Evolutionary conservation across 2,329 filamentous ascomycete species (phyloP), one percentile per base, ranked within the genome.

Genomic region (Polytolypa hystricis): DNA sequence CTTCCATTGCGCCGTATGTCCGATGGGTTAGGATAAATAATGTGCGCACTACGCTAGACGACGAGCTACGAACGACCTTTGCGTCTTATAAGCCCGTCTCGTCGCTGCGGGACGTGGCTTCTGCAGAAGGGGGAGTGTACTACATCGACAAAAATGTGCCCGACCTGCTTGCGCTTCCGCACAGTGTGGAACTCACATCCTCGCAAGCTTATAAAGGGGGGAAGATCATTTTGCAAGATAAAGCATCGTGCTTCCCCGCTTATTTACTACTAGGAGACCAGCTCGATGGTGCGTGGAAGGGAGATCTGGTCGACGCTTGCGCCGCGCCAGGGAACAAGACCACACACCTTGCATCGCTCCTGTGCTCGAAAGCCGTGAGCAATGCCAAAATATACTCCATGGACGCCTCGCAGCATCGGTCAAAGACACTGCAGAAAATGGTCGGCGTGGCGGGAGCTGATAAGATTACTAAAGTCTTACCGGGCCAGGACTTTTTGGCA

Each of bases 311-410:
- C n/a, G 91, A 98, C 58, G 84, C 84, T 0, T 96, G 89, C 55
- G 84, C 91, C 0, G 91, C 91, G 1, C 91, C 91, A 1, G 91
- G 91, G 4, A 98, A 98, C 59, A 98, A 98, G 62, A 96, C 91
- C 1, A 96, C 89, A 5, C 91, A 96, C 57, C 63, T 93, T 31
- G 86, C 87, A 0, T 81, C 85, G 2, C 74, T 95, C 4, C 52
- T 91, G 2, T 40, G 25, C 27, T 36, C 34, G 8, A 15, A 3
- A 47, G 12, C 42, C 47, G 19, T 30, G 28, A 28, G 51, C 47
- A 42, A 48, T 11, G 61, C 65, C 33, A 68, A 56, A 15, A 79
- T 98, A 15, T 56, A 54, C 23, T 62, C 58, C 7, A 57, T 61
- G 49, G 58, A 64, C 42, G 57, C 60, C 4, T 63, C 60, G 1